Evolutionary conservation across 176 grass and related monocot genomes (phyloP), one percentile per base, ranked within the genome.

Genomic region (Oryza glaberrima): DNA sequence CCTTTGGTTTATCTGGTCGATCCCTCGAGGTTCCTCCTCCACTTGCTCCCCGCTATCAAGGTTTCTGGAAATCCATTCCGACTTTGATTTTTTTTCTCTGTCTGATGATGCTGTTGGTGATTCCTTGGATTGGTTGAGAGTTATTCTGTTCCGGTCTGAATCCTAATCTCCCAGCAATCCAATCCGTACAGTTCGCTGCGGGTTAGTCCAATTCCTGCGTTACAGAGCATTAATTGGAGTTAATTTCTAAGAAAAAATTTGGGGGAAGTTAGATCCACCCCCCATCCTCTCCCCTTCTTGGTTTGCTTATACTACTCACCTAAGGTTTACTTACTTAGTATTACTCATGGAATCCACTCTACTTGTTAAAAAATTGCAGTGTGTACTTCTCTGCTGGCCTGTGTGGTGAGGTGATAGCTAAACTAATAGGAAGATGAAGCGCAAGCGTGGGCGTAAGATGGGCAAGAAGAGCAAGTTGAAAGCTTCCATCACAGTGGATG

Each of bases 361-460:
- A 22, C 19, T 60, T 60, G 56, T 60, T 22, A 22, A 60, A 60
- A 1, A n/a, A 9, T 22, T 60, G 56, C 56, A 60, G 56, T 9
- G 54, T 60, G 54, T 60, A 9, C 54, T 60, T 60, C 54, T 20
- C 54, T 20, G 19, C 54, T 8, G 54, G 19, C 49, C 49, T 60
- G 54, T 60, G 56, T 60, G 19, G 56, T 60, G 16, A 17, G 19
- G 56, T 60, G 25, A 17, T 32, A 17, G 7, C 5, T 66, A 47
- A 15, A 54, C 11, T 4, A 17, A 17, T 34, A 38, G 32, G 51
- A 56, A 71, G 65, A 95, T 95, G 93, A 95, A 92, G 88, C 82
- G 90, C 70, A 92, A 92, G 72, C 88, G 88, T 5, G 79, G 71
- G 4, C 19, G 48, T 47, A 88, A 69, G 86, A 16, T 43, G 13